Base-by-base conservation (phyloP, 805 yeast species). In the Tetrapisispora nanseiensis region DNA sequence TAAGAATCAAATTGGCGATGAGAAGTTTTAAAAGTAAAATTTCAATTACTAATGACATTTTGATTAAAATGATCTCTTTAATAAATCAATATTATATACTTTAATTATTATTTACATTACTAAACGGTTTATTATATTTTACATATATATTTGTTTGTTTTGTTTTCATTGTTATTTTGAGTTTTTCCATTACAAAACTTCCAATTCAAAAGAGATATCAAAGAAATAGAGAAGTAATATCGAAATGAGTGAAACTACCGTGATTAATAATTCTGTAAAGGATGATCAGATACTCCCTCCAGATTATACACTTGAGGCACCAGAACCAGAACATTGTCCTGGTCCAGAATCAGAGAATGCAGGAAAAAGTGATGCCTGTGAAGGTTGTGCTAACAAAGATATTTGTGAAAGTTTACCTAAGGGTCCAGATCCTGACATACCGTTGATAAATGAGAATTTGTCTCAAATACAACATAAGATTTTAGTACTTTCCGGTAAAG, bases 261-360 rank as follows among this genome's bases (percentile, higher is more conserved):
- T 21, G 9, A 31, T 24, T n/a, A 20, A 16, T 12, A 10, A 23
- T 2, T 7, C 15, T 16, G 12, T 6, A 10, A 18, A 23, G 19
- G 16, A 23, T 32, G 42, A 39, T 8, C 37, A 21, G 11, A 39
- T 39, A 20, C 35, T 39, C 19, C 42, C 42, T 8, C 42, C 42
- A 31, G 61, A 59, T 27, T 56, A 56, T 42, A 51, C 51, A 27
- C 43, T 74, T 21, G 68, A 70, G 42, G 85, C 80, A 0, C 87
- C 92, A 0, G 94, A 82, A 55, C 97, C 98, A 1, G 97, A 87
- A 57, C 97, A 92, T 62, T 92, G 99, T 67, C 98, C 98, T 0
- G 99, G 98, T 1, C 95, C 97, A 1, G 96, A 90, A 57, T 82
- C 95, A 2, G 97, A 87, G 51, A 64, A 67, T 41, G 98, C 99